Percentiles rank a stretch among this genome's conserved stretches.
Conservation (phyloP, 2,329 filamentous ascomycete genomes). For the Chrysoporthe puriensis region DNA sequence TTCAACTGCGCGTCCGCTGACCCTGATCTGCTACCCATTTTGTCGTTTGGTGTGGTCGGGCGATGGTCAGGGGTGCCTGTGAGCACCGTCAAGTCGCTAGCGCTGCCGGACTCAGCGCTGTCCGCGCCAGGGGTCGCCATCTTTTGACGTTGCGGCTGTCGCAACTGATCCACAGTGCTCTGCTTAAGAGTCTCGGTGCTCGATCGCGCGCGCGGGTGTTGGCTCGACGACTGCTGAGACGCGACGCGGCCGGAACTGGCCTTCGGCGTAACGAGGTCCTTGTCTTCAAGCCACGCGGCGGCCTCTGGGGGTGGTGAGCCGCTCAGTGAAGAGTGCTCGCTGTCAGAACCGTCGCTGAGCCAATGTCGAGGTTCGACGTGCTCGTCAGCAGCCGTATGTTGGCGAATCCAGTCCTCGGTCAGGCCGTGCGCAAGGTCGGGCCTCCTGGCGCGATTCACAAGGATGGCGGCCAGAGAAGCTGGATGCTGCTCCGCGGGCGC, state of each 20-base stretch:
- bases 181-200: constrained; percentile 61
- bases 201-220: constrained; percentile 51
- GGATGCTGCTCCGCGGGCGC: constrained; percentile 44
- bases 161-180: constrained; percentile 35
- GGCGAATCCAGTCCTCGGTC: constrained; percentile 85
- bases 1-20: constrained; percentile 15
- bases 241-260: constrained; percentile 36
- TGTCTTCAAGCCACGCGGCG: constrained; percentile 53
- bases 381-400: constrained; percentile 74
- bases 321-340: constrained; percentile 76
- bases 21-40: not conserved
- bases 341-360: constrained; percentile 79
- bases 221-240: constrained; percentile 42
- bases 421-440: constrained; percentile 58
- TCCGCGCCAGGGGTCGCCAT: constrained; percentile 36
- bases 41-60: constrained; percentile 19
- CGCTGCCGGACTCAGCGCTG: constrained; percentile 27
- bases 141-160: constrained; percentile 23
- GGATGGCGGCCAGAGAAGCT: constrained; percentile 53
- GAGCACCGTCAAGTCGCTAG: constrained; percentile 4
- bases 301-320: constrained; percentile 60
- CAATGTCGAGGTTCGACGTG: constrained; percentile 76
- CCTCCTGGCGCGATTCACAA: constrained; percentile 65
- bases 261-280: constrained; percentile 52
- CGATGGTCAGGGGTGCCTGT: constrained; percentile 21